Conservation (phyloP, 2,329 filamentous ascomycete genomes). For the Fusarium citri region DNA sequence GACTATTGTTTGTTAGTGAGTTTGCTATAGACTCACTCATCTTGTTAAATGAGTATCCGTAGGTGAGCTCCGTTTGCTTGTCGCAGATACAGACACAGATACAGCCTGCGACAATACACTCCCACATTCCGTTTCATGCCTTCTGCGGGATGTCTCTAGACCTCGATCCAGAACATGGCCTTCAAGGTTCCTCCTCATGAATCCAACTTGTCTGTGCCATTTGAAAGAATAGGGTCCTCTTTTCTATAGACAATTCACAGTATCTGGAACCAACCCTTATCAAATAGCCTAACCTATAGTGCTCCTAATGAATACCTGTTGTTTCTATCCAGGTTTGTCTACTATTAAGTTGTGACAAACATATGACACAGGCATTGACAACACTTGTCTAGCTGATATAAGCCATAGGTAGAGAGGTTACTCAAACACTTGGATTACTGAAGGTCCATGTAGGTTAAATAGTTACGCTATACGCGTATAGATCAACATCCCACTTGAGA, state of each 20-base stretch:
- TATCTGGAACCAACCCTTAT: not conserved
- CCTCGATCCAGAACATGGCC: not conserved
- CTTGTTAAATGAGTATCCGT: not conserved
- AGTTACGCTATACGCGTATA: not conserved
- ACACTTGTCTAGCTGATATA: not conserved
- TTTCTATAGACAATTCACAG: not conserved
- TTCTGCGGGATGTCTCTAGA: not conserved
- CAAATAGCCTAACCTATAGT: not conserved
- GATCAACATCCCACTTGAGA: not conserved
- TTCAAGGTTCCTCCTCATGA: not conserved
- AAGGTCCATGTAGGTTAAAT: not conserved
- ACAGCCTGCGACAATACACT: not conserved
- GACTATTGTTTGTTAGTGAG: not conserved
- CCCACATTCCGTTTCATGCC: conserved; percentile 1
- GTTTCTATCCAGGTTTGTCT: not conserved
- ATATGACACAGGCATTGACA: not conserved
- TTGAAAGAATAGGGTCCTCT: not conserved
- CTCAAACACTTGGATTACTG: not conserved
- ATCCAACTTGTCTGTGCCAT: not conserved
- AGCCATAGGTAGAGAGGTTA: not conserved
- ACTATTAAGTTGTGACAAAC: not conserved
- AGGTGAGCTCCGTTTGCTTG: not conserved
- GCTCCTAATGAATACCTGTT: not conserved
- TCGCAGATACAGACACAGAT: not conserved
- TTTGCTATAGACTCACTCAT: not conserved